Evolutionary conservation across 345 rosid genomes (phyloP).

Genomic region (Trapa bicornis): DNA sequence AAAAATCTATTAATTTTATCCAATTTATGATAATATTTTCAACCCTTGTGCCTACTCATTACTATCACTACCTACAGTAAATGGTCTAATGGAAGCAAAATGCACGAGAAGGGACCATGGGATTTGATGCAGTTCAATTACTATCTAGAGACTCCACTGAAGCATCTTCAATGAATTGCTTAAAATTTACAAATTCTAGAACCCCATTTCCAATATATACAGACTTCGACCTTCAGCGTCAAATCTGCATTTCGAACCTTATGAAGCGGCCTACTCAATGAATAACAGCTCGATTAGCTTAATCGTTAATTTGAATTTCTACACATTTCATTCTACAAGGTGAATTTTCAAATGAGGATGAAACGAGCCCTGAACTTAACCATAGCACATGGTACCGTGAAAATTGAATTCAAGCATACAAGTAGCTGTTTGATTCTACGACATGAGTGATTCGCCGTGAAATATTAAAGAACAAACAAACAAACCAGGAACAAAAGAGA

Average conservation of each 20-base stretch:
- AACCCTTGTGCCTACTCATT: background rate
- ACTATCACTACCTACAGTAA: background rate
- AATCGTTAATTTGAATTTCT: background rate
- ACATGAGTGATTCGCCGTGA: background rate
- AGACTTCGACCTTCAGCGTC: background rate
- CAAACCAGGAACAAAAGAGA: background rate
- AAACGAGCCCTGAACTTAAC: background rate
- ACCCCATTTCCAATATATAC: background rate
- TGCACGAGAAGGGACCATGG: background rate
- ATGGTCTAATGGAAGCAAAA: too few relatives aligned
- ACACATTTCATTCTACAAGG: background rate
- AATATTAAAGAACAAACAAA: background rate
- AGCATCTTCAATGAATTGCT: background rate
- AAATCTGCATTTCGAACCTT: background rate
- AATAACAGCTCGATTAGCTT: background rate
- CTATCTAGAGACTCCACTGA: background rate
- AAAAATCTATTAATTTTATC: too few relatives aligned
- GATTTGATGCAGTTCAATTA: background rate
- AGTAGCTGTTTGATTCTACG: background rate
- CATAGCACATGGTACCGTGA: slow-evolving; percentile 1
- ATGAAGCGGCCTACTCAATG: background rate
- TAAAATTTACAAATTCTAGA: background rate
- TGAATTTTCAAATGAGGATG: background rate
- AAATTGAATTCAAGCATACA: background rate
- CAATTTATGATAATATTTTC: too few relatives aligned